Base-by-base conservation (phyloP, 257 asterid species). In the Prunella vulgaris region DNA sequence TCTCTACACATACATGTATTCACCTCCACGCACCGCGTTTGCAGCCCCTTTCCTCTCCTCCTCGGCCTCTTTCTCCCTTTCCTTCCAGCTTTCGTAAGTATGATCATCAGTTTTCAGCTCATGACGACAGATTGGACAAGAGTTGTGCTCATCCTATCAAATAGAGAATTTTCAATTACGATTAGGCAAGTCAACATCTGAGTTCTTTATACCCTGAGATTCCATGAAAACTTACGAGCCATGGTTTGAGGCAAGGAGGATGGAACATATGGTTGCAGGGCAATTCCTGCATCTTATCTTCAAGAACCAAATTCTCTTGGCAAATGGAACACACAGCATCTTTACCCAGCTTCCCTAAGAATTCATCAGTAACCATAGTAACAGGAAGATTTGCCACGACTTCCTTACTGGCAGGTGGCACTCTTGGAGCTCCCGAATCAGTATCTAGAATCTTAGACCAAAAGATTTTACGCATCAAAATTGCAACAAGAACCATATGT, bases 11-110 rank as follows among this genome's bases (percentile, higher is more conserved):
- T 90, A 93, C 96, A 93, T 93, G 80, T 88, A 93, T 77, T 90
- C 99, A 51, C 99, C 99, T 46, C 83, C 99, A 33, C 96, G 95
- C 57, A 93, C 70, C 6, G 99, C 99, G 70, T 93, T 93, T 22
- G 99, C 99, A 10, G 97, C 97, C 5, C 99, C 97, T 80, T 84
- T 93, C 77, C 97, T 79, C 59, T 93, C 99, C 81, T 90, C 97
- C 86, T 93, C 99, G 0, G 95, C 99, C 74, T 94, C 97, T 69
- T 84, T 88, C 74, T 94, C 97, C 78, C 90, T 79, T 70, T 94
- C 99, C 84, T 91, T 91, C 96, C 97, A 82, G 12, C 89, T 91
- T 66, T 94, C 99, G 22, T 93, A 93, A 2, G 80, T 82, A 77
- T 87, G 96, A 67, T 93, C 99, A 60, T 93, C 99, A 0, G 99